A percentile compares a stretch with the other conserved stretches of the same genome.
Conservation (phyloP, 306 rosid species). For the Vigna mungo region DNA sequence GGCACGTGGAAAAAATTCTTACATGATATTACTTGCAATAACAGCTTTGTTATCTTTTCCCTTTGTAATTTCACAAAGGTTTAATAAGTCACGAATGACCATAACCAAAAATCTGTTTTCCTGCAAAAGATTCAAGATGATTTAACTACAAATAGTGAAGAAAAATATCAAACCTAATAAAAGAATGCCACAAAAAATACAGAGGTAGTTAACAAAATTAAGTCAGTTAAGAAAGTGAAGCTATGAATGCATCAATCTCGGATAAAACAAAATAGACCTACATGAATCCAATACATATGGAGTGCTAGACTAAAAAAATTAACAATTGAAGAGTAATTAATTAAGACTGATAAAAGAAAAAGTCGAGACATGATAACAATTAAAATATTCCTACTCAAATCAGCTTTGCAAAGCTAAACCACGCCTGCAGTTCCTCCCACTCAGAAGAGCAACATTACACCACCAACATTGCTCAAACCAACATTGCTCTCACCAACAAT, state of each 20-base stretch:
- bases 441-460: too few species aligned
- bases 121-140: constrained; percentile 55
- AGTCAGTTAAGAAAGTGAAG: constrained; percentile 7
- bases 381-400: background rate
- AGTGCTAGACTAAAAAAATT: background rate
- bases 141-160: constrained; percentile 15
- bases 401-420: too few species aligned
- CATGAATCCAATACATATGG: background rate
- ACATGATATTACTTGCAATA: constrained; percentile 98
- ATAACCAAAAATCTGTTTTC: constrained; percentile 99
- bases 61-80: constrained; percentile 92
- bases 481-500: too few species aligned
- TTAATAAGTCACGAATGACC: constrained; percentile 97
- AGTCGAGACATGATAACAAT: background rate
- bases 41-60: constrained; percentile 99
- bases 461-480: too few species aligned
- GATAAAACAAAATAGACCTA: background rate
- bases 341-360: background rate
- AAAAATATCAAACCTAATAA: constrained; percentile 15
- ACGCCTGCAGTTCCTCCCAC: too few species aligned
- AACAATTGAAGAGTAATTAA: background rate
- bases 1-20: constrained; percentile 40
- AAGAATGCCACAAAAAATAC: constrained; percentile 29
- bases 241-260: constrained; percentile 1
- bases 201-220: constrained; percentile 17